These are phyloP conservation scores for Gossypium herbaceum DNA, from an alignment of 345 rosid genomes.

Conservation along the genomic window DNA sequence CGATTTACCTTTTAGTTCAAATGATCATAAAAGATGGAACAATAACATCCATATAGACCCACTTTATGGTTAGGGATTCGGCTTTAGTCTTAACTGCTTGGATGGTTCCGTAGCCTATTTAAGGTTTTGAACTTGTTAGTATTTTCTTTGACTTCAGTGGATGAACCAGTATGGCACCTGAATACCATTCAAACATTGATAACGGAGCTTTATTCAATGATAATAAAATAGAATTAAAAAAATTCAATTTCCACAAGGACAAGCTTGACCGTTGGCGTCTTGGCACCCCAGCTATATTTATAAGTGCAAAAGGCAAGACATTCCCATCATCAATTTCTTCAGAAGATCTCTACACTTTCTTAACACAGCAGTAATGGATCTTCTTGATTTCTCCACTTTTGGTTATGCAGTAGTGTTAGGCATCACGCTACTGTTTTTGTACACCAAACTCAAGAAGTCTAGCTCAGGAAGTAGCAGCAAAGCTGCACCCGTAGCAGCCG, in stretches of 20 bases:
- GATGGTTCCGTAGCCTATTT: too few relatives aligned
- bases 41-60: too few relatives aligned
- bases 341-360: background rate
- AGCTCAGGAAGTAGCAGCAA: background rate
- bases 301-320: background rate
- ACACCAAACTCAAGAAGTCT: slow-evolving; percentile 13
- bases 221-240: background rate
- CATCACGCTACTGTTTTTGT: slow-evolving; percentile 17
- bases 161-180: too few relatives aligned
- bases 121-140: too few relatives aligned
- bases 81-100: too few relatives aligned
- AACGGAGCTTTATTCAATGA: background rate
- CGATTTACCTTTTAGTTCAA: too few relatives aligned
- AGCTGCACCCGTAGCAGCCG: slow-evolving; percentile 25
- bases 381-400: background rate
- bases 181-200: background rate
- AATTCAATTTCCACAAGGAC: background rate
- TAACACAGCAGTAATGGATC: background rate
- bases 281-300: background rate
- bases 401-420: background rate
- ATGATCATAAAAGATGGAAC: too few relatives aligned
- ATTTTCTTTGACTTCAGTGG: too few relatives aligned
- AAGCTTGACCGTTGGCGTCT: background rate
- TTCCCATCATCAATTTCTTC: background rate
- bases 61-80: too few relatives aligned